Evolutionary conservation across 1,284 basidiomycete species (phyloP).

Genomic region (Gomphus sp.): DNA sequence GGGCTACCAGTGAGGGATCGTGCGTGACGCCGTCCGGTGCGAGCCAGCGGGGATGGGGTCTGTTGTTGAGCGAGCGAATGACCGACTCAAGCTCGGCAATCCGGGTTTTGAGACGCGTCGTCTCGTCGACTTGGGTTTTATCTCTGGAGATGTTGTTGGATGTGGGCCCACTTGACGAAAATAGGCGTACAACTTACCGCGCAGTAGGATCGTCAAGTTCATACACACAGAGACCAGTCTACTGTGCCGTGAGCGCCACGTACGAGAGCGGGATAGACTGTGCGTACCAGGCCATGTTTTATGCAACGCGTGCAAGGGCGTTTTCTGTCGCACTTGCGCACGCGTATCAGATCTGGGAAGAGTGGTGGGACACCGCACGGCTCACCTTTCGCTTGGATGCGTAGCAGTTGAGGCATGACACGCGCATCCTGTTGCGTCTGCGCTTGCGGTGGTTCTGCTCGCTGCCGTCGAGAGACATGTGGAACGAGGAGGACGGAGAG

Average conservation of each 20-base stretch:
- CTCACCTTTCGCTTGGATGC: conserved; percentile 34
- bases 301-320: conserved; percentile 20
- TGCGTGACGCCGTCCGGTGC: conserved; percentile 7
- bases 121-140: conserved; percentile 26
- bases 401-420: conserved; percentile 34
- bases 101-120: conserved; percentile 26
- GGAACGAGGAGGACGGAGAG: background rate
- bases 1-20: background rate
- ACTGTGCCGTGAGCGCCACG: background rate
- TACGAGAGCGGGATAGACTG: background rate
- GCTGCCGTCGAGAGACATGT: background rate
- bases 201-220: conserved; percentile 29
- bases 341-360: background rate
- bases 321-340: conserved; percentile 14
- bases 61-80: conserved; percentile 25
- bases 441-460: conserved; percentile 30
- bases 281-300: conserved; percentile 23
- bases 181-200: background rate
- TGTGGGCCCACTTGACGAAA: no score
- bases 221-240: conserved; percentile 34
- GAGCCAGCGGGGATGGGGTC: conserved; percentile 13
- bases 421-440: conserved; percentile 32
- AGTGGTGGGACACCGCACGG: background rate
- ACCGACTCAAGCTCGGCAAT: conserved; percentile 36
- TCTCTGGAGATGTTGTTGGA: conserved; percentile 17